phyloP scores from a whole-genome alignment of 225 moss, liverwort and hornwort species.

The Lunularia cruciata region DNA sequence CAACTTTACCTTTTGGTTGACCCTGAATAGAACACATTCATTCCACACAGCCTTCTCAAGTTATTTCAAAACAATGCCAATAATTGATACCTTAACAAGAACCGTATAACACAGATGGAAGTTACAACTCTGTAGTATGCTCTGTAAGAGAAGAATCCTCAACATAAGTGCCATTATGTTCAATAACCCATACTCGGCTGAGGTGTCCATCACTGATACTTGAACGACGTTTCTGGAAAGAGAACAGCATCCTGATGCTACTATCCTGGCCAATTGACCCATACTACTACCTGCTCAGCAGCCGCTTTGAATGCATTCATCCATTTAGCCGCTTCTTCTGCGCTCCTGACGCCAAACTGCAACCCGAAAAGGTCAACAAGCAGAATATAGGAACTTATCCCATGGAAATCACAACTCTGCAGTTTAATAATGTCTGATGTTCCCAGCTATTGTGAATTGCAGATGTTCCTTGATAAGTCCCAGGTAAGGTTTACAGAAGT shows the following conservation, averaged over 20 bases:
- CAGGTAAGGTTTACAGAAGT: too few relatives aligned
- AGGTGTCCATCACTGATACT: background rate
- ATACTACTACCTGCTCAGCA: conserved; percentile 75
- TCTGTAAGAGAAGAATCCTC: too few relatives aligned
- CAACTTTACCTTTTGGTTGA: conserved; percentile 64
- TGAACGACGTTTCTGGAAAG: too few relatives aligned
- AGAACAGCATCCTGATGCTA: background rate
- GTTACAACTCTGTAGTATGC: too few relatives aligned
- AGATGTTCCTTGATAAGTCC: too few relatives aligned
- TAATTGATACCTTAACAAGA: too few relatives aligned
- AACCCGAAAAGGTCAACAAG: conserved; percentile 5
- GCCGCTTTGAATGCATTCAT: conserved; percentile 91
- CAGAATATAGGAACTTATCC: background rate
- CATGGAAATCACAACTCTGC: too few relatives aligned
- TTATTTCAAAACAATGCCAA: background rate
- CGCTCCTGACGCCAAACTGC: conserved; percentile 85
- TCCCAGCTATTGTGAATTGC: too few relatives aligned
- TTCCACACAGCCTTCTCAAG: background rate
- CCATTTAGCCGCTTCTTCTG: conserved; percentile 99
- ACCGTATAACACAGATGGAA: too few relatives aligned
- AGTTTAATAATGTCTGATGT: too few relatives aligned
- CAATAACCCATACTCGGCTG: background rate
- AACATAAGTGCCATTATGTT: too few relatives aligned
- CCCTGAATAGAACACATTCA: conserved; percentile 46
- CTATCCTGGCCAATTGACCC: too few relatives aligned